Base-by-base conservation (phyloP, 148 eudicot species). In the Polygonum aviculare region DNA sequence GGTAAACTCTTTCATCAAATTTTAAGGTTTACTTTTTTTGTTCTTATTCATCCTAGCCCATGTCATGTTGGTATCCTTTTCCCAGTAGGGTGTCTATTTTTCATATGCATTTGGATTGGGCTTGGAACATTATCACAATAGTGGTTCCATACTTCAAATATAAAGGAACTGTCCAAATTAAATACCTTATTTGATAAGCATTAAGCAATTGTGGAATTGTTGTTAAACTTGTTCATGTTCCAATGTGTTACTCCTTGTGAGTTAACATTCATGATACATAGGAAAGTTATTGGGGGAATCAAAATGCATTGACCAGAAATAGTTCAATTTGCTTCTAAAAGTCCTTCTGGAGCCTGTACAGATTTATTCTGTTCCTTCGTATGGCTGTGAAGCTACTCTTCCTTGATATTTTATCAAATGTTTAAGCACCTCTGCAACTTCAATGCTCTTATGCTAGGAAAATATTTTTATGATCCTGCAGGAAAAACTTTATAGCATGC, bases 401-500 rank as follows among this genome's bases (percentile, higher is more conserved):
- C 3, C 44, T 67, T 16, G 16, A 2, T 33, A 4, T 36, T 19
- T 31, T 65, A 35, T 35, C 2, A 26, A 31, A 35, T 14, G 15
- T 14, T 22, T 35, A 65, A 65, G 19, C 44, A 33, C n/a, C 16
- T 35, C 19, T 67, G 69, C 69, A 63, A 57, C 18, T 33, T 33
- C 40, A 12, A 2, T 22, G 45, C 6, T 36, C 63, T 2, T 5
- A 15, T 15, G 72, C n/a, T 38, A 33, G 33, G 72, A 67, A 31
- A 35, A 15, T 36, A 15, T 18, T 12, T 3, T 63, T 70, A 19
- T 69, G 21, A 57, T 75, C 77, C 4, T 82, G 80, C 91, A 95
- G 98, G 97, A 94, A 77, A 94, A 94, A 81, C 97, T 95, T 74
- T 95, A 88, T 82, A 95, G 98, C 87, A 87, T 88, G 94, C 94